Evolutionary conservation across 352 stramenopile species (phyloP).

Genomic region (Globisporangium sylvaticum): DNA sequence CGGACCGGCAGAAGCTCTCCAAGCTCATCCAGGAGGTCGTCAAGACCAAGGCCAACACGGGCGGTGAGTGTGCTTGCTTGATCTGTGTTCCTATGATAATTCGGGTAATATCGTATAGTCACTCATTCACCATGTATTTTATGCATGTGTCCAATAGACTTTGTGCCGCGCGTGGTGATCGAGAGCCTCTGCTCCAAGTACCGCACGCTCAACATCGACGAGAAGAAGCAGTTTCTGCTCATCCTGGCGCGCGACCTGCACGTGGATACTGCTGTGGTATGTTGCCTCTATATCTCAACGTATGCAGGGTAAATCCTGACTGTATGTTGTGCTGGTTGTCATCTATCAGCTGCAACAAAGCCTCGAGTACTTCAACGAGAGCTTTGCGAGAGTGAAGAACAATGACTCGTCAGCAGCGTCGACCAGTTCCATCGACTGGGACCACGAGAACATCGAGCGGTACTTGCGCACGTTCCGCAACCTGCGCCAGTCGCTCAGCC

Average conservation of each 20-base stretch:
- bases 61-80: conserved; percentile 37
- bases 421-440: conserved; percentile 39
- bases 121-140: neutral
- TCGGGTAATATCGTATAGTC: neutral
- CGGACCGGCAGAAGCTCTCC: conserved; percentile 44
- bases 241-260: conserved; percentile 74
- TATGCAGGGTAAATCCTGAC: neutral
- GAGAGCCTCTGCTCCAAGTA: conserved; percentile 64
- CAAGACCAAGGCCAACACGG: conserved; percentile 59
- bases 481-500: conserved; percentile 49
- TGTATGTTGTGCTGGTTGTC: neutral
- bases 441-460: conserved; percentile 67
- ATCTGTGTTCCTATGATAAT: too few relatives aligned
- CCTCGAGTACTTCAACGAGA: conserved; percentile 50
- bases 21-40: conserved; percentile 70
- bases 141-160: conserved; percentile 38
- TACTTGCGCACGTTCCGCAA: conserved; percentile 73
- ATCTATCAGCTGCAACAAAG: conserved; percentile 45
- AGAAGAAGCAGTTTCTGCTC: conserved; percentile 79
- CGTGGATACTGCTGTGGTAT: conserved; percentile 50
- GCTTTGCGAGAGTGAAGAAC: conserved; percentile 43
- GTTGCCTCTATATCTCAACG: neutral
- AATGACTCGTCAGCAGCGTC: neutral
- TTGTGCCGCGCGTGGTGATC: conserved; percentile 75
- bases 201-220: conserved; percentile 58